Evolutionary conservation across 2,329 filamentous ascomycete species (phyloP), one percentile per base, ranked within the genome.

Genomic region (Pseudocercospora cruenta): DNA sequence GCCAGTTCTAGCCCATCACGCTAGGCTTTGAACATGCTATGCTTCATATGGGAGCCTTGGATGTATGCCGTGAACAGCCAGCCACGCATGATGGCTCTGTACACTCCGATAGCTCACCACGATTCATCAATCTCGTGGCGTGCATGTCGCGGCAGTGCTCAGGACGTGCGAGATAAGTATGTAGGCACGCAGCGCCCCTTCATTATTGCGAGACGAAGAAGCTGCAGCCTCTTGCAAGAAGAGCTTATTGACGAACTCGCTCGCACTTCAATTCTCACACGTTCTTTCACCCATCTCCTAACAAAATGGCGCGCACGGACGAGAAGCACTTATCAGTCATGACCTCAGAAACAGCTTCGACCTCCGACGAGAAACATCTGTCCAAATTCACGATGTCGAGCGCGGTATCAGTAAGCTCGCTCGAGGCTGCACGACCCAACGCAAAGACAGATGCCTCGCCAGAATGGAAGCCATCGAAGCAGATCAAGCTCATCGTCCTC

Each of bases 401-500:
- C 12, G 31, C 55, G 39, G 45, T 33, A 12, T 43, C 51, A 22
- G 8, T 19, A 36, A 8, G 45, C 16, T 33, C 55, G n/a, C 49
- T 33, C 12, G 26, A 53, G 33, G 28, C 21, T 22, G 59, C 45
- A n/a, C 33, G 26, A 19, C 21, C 16, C 4, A 59, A 53, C 28
- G 57, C 31, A n/a, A 26, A 65, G 3, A 12, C 28, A 54, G 45
- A 65, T 4, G 14, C 33, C 24, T 49, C 43, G 16, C 36, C 45
- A 33, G 43, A 62, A 64, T 82, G 81, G 80, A 78, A 72, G 47
- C 78, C 80, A 0, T 75, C 76, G 8, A 75, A 76, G 54, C 75
- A 77, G 63, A 79, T 83, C 68, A 80, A 76, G 73, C 71, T 81
- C 19, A 75, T 82, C 26, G 76, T 83, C 67, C 69, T 77, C 26